Percentiles rank a stretch among this genome's conserved stretches.
Conservation (phyloP, 768 basidiomycete species). For the Leccinum boreale region DNA sequence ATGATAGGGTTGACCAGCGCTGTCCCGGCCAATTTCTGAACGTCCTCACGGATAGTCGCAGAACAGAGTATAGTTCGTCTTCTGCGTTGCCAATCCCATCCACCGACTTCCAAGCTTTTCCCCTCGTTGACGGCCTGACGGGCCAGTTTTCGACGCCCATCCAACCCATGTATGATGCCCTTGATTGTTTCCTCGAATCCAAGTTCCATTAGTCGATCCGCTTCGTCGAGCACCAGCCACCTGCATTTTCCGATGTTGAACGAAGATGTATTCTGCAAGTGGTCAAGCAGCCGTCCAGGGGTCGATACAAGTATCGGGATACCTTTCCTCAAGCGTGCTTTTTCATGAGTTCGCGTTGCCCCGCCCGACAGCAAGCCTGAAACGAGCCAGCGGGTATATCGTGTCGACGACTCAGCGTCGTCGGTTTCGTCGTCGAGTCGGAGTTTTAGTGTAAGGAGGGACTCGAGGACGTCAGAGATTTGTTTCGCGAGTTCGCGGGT, state of each 20-base stretch:
- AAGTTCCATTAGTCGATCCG: constrained; percentile 95
- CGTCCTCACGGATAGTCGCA: constrained; percentile 93
- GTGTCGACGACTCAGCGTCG: constrained; percentile 40
- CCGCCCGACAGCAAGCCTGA: constrained; percentile 93
- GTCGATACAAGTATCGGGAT: constrained; percentile 94
- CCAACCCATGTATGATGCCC: constrained; percentile 83
- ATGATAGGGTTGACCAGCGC: constrained; percentile 77
- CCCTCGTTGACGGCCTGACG: constrained; percentile 62
- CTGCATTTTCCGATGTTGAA: constrained; percentile 92
- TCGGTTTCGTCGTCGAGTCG: constrained; percentile 54
- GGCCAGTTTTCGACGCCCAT: constrained; percentile 77
- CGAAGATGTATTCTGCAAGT: constrained; percentile 91
- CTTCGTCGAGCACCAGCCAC: constrained; percentile 97
- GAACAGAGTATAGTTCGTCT: constrained; percentile 92
- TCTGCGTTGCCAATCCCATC: constrained; percentile 78
- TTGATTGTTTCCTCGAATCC: constrained; percentile 96
- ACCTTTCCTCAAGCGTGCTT: constrained; percentile 91
- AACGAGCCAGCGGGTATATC: constrained; percentile 87
- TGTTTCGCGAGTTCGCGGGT: constrained; percentile 96
- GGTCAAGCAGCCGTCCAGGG: constrained; percentile 92
- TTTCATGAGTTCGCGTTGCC: constrained; percentile 92
- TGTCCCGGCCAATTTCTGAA: constrained; percentile 87
- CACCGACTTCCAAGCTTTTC: constrained; percentile 69
- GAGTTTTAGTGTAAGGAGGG: constrained; percentile 72
- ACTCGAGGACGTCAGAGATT: constrained; percentile 91